Evolutionary conservation across 495 filamentous ascomycete species (phyloP), one percentile per base, ranked within the genome.

Genomic region (Recurvomyces mirabilis): DNA sequence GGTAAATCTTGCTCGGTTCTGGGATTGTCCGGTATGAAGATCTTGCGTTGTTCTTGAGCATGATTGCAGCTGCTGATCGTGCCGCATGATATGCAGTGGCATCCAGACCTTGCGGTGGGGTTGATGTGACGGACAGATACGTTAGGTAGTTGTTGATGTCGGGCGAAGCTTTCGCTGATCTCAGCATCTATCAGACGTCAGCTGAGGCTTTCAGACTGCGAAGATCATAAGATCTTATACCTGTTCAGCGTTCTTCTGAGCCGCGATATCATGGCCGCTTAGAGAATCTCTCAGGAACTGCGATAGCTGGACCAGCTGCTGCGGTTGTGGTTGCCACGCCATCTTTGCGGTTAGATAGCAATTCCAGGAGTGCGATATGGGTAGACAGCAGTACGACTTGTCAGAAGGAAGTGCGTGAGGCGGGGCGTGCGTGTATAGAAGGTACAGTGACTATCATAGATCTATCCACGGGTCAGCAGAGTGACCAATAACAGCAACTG

Each of bases 141-240:
- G 85, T 82, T 36, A 99, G 75, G 60, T 99, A 99, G 64, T 95
- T 95, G 65, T 89, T 84, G 70, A 95, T 86, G 61, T 95, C 89
- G 7, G 89, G 89, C 13, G 80, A 93, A 12, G 75, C 67, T 60
- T 87, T 89, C 26, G 93, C 91, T 69, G 93, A 83, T 41, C 77
- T 71, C 54, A 99, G 84, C 87, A 96, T 93, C 91, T 98, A 58
- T 37, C 13, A 17, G 38, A 26, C 34, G 38, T 33, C 10, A 9
- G 32, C 14, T 29, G 10, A 15, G n/a, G n/a, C n/a, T n/a, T n/a
- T n/a, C n/a, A n/a, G n/a, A n/a, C n/a, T n/a, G n/a, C n/a, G n/a
- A n/a, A n/a, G n/a, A n/a, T n/a, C n/a, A n/a, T n/a, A n/a, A n/a
- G n/a, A n/a, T n/a, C n/a, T n/a, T n/a, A 62, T 65, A 71, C 71